Percentiles rank a stretch among this genome's conserved stretches.
Conservation (phyloP, 2,329 filamentous ascomycete species). For the Mariannaea sp. region DNA sequence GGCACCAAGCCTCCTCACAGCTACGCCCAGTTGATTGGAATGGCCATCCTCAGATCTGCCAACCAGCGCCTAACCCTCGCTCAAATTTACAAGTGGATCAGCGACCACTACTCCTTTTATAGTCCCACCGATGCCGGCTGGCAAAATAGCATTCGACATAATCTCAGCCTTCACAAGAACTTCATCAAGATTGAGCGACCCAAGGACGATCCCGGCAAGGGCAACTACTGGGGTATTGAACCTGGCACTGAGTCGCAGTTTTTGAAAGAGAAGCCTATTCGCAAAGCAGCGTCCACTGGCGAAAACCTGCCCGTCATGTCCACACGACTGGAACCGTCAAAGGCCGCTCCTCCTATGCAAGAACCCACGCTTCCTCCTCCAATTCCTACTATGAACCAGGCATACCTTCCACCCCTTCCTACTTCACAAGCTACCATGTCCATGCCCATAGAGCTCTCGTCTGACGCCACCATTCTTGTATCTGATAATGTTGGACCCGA, state of each 20-base stretch:
- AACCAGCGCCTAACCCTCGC: slow-evolving; percentile 83
- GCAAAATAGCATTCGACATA: slow-evolving; percentile 99
- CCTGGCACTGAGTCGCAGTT: slow-evolving; percentile 89
- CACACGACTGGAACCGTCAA: slow-evolving; percentile 57
- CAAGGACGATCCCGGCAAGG: slow-evolving; percentile 96
- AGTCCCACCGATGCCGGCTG: slow-evolving; percentile 83
- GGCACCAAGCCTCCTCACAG: slow-evolving; percentile 88
- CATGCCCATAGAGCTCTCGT: slow-evolving; percentile 66
- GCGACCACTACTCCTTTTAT: slow-evolving; percentile 92
- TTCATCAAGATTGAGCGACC: slow-evolving; percentile 95
- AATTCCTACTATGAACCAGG: slow-evolving; percentile 41
- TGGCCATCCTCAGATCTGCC: slow-evolving; percentile 90
- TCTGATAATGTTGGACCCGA: slow-evolving; percentile 67
- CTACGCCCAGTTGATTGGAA: slow-evolving; percentile 93
- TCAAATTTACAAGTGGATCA: slow-evolving; percentile 99
- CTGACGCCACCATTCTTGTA: slow-evolving; percentile 76
- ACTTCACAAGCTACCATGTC: slow-evolving; percentile 45
- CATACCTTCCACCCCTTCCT: slow-evolving; percentile 48
- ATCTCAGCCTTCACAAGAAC: slow-evolving; percentile 94
- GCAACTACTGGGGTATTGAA: slow-evolving; percentile 95
- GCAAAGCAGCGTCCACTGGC: slow-evolving; percentile 60
- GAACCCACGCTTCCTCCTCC: slow-evolving; percentile 57
- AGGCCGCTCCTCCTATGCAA: slow-evolving; percentile 47
- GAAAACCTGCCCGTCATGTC: slow-evolving; percentile 65
- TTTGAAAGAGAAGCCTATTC: slow-evolving; percentile 79